These are phyloP conservation scores for Pholiota microspora DNA, from an alignment of 768 basidiomycete species.

Conservation along the genomic window DNA sequence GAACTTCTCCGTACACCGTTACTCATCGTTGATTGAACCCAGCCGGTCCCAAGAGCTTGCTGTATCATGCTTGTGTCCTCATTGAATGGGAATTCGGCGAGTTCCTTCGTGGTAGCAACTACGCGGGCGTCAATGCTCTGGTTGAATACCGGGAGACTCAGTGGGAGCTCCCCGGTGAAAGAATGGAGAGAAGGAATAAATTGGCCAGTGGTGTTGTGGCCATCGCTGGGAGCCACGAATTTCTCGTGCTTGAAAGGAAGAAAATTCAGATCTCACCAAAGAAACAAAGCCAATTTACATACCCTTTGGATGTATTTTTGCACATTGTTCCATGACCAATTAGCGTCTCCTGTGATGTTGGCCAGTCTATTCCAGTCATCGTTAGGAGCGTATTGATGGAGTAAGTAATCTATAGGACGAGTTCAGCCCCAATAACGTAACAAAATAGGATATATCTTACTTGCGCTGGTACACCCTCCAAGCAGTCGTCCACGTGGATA, in stretches of 20 bases:
- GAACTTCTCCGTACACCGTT: conserved; percentile 33
- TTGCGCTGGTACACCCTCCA: conserved; percentile 1
- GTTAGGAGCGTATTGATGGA: conserved; percentile 31
- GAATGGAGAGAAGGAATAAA: conserved; percentile 35
- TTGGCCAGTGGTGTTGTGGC: conserved; percentile 34
- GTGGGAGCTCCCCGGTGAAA: conserved; percentile 26
- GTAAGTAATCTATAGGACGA: conserved; percentile 27
- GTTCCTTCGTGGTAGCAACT: conserved; percentile 32
- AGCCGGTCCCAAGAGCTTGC: conserved; percentile 31
- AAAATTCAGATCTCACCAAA: not conserved
- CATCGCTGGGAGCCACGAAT: conserved; percentile 32
- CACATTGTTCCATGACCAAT: conserved; percentile 37
- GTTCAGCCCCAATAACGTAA: not conserved
- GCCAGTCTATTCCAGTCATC: conserved; percentile 40
- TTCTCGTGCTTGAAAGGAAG: conserved; percentile 31
- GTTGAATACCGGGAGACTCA: conserved; percentile 32
- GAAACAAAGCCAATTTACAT: not conserved
- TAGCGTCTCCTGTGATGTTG: conserved; percentile 29
- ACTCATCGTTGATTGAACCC: conserved; percentile 30
- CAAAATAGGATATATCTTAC: not conserved
- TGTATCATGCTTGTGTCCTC: conserved; percentile 31
- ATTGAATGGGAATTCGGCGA: conserved; percentile 33
- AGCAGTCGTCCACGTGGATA: conserved; percentile 4
- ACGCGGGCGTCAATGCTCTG: conserved; percentile 31
- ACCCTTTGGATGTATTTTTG: conserved; percentile 32